Evolutionary conservation across 345 rosid species (phyloP).

Genomic region (Corchorus olitorius): DNA sequence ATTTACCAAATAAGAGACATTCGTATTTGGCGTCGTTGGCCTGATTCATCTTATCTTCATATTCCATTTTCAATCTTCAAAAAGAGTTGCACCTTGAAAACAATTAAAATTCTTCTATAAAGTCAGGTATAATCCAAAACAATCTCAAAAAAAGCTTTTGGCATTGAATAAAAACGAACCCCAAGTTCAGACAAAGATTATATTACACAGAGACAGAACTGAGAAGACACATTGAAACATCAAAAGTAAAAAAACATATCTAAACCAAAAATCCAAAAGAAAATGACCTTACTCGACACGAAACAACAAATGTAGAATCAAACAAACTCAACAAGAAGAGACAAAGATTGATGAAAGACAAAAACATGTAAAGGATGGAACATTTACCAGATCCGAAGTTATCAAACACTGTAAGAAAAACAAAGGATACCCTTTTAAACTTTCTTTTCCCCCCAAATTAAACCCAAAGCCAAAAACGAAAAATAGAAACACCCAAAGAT

Average conservation of each 20-base stretch:
- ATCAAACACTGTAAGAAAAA: background rate
- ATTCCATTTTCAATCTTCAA: conserved; percentile 35
- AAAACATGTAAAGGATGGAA: conserved; percentile 5
- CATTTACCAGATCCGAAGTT: conserved; percentile 26
- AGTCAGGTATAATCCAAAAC: background rate
- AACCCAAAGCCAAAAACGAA: background rate
- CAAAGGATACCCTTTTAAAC: background rate
- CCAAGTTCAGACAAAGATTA: background rate
- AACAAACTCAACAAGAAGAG: background rate
- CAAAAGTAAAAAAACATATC: background rate
- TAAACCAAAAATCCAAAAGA: background rate
- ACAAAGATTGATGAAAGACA: background rate
- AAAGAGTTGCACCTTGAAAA: background rate
- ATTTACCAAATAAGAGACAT: conserved; percentile 62
- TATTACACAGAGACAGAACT: background rate
- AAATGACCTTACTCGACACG: background rate
- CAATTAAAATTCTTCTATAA: background rate
- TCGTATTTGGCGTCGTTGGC: conserved; percentile 36
- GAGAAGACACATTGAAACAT: background rate
- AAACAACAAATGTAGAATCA: background rate
- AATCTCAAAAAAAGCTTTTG: background rate
- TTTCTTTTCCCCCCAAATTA: background rate
- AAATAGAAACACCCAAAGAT: background rate
- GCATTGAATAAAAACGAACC: background rate
- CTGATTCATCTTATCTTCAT: conserved; percentile 34